These are phyloP conservation scores for Aspergillus sp. DNA, from an alignment of 2,329 filamentous ascomycete genomes.

Conservation along the genomic window DNA sequence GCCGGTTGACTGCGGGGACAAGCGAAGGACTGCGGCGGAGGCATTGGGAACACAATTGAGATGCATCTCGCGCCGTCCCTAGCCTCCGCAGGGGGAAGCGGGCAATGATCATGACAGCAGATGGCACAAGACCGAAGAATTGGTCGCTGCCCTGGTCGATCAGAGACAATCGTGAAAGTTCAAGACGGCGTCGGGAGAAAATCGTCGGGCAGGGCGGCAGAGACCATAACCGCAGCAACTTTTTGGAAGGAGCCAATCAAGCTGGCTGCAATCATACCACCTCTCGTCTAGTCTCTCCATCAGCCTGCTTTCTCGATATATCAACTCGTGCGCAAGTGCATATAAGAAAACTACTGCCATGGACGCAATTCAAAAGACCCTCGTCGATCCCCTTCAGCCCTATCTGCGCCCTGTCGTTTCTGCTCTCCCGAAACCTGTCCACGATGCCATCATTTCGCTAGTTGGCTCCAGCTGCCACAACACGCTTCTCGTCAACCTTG, in stretches of 20 bases:
- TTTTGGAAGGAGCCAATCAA: constrained; percentile 10
- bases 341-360: constrained; percentile 30
- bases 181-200: constrained; percentile 23
- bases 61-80: constrained; percentile 35
- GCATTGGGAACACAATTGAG: constrained; percentile 41
- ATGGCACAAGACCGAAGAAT: constrained; percentile 3
- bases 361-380: constrained; percentile 46
- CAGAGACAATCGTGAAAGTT: constrained; percentile 2
- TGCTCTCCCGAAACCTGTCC: constrained; percentile 74
- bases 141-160: not conserved
- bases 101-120: constrained; percentile 42
- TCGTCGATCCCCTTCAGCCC: constrained; percentile 50
- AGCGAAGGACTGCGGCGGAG: constrained; percentile 28
- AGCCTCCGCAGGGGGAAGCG: constrained; percentile 42
- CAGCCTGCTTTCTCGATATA: not conserved
- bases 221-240: constrained; percentile 34
- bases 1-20: constrained; percentile 34
- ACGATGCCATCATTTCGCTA: constrained; percentile 75
- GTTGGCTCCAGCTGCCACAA: constrained; percentile 85
- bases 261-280: constrained; percentile 1
- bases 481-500: constrained; percentile 81
- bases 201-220: constrained; percentile 33
- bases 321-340: not conserved
- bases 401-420: constrained; percentile 70
- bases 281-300: constrained; percentile 1